These are phyloP conservation scores for Cercospora zeina DNA, from an alignment of 2,329 filamentous ascomycete species.

Conservation along the genomic window DNA sequence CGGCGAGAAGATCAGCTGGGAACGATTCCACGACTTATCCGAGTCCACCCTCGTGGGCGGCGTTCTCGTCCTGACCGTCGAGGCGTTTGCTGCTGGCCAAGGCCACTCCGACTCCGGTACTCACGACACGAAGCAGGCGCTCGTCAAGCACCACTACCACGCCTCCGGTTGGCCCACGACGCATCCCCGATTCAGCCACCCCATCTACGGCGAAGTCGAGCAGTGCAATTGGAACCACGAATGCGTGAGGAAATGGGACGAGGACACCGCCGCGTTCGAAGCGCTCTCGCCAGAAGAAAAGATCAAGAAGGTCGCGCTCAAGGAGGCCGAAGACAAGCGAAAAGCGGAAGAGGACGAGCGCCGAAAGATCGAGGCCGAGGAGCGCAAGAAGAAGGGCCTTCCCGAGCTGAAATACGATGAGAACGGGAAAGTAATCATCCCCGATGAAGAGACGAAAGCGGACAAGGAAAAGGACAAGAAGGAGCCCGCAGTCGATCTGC, in stretches of 20 bases:
- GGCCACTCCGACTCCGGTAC: constrained; percentile 72
- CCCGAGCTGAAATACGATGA: constrained; percentile 20
- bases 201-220: constrained; percentile 69
- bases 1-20: constrained; percentile 58
- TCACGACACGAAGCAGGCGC: constrained; percentile 63
- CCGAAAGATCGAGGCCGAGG: constrained; percentile 29
- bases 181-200: constrained; percentile 67
- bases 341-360: constrained; percentile 29
- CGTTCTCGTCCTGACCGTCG: constrained; percentile 67
- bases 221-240: constrained; percentile 68
- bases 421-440: constrained; percentile 14
- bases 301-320: constrained; percentile 48
- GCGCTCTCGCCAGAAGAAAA: constrained; percentile 61
- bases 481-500: constrained; percentile 13
- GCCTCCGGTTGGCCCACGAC: constrained; percentile 69
- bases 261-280: constrained; percentile 62
- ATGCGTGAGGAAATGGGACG: constrained; percentile 67
- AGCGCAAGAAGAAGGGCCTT: constrained; percentile 24
- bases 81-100: constrained; percentile 71
- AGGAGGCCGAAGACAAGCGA: constrained; percentile 29
- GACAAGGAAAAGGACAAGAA: constrained; percentile 14
- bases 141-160: constrained; percentile 74
- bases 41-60: constrained; percentile 66
- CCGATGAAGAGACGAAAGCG: constrained; percentile 3
- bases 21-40: constrained; percentile 63